These are phyloP conservation scores for Alternaria arbusti DNA, from an alignment of 2,329 filamentous ascomycete species.

Conservation along the genomic window DNA sequence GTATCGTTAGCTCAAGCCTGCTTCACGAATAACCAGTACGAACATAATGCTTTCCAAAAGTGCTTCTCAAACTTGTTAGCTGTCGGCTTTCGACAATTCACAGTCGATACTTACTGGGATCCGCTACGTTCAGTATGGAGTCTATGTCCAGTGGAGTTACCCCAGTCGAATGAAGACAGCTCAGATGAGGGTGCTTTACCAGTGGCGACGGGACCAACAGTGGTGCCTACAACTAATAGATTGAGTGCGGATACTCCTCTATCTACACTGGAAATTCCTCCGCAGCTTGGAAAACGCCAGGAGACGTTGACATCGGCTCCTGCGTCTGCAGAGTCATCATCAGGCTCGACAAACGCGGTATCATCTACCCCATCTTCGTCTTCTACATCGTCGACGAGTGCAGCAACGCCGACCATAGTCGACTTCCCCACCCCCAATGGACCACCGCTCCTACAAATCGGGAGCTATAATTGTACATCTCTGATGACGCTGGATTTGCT, in stretches of 20 bases:
- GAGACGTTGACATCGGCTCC: slow-evolving; percentile 9
- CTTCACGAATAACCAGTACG: slow-evolving; percentile 62
- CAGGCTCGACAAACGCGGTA: background rate
- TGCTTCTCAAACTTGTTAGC: slow-evolving; percentile 70
- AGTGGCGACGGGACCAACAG: slow-evolving; percentile 17
- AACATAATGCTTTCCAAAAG: slow-evolving; percentile 56
- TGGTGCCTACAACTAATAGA: slow-evolving; percentile 24
- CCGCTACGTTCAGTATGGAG: slow-evolving; percentile 60
- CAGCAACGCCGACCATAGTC: slow-evolving; percentile 21
- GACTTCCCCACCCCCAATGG: slow-evolving; percentile 28
- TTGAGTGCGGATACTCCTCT: slow-evolving; percentile 23
- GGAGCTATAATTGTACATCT: slow-evolving; percentile 61
- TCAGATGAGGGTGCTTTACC: slow-evolving; percentile 6
- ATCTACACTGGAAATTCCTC: slow-evolving; percentile 12
- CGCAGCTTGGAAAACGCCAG: slow-evolving; percentile 16
- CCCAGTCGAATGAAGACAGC: slow-evolving; percentile 28
- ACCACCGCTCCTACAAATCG: slow-evolving; percentile 53
- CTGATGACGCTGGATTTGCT: slow-evolving; percentile 60
- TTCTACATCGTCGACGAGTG: slow-evolving; percentile 13
- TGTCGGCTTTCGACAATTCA: slow-evolving; percentile 63
- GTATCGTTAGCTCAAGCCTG: slow-evolving; percentile 65
- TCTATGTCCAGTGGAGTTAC: slow-evolving; percentile 65
- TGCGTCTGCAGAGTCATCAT: background rate
- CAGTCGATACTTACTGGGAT: slow-evolving; percentile 71
- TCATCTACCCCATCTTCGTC: slow-evolving; percentile 1